Percentiles rank a stretch among this genome's conserved stretches.
phyloP scores from a whole-genome alignment of 1,139 yeast species.

The Blastobotrys illinoisensis region DNA sequence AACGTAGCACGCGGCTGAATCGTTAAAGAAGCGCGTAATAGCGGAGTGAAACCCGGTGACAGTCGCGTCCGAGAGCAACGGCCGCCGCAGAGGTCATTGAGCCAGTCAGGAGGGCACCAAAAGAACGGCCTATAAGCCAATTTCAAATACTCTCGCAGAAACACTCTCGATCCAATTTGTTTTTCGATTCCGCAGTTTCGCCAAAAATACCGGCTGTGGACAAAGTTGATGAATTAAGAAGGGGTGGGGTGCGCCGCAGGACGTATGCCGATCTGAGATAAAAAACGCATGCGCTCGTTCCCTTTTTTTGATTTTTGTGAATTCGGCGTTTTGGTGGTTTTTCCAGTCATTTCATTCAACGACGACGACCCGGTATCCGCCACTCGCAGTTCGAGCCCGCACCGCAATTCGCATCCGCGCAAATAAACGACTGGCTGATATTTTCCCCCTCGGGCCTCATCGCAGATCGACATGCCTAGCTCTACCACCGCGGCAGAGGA shows the following conservation, averaged over 20 bases:
- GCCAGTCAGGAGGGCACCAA: no score
- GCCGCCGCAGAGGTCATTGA: not conserved
- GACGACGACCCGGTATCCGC: not conserved
- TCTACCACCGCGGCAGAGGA: not conserved
- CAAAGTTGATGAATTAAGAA: not conserved
- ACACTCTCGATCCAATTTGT: no score
- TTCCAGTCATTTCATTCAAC: not conserved
- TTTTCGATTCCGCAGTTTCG: no score
- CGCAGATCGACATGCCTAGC: not conserved
- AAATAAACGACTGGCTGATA: not conserved
- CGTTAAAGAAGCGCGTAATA: not conserved
- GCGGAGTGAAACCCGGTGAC: not conserved
- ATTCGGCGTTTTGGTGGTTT: not conserved
- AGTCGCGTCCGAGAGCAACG: not conserved
- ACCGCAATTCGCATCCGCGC: not conserved
- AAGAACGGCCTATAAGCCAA: no score
- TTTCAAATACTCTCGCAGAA: no score
- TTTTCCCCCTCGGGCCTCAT: not conserved
- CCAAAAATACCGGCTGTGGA: no score
- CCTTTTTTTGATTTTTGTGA: not conserved
- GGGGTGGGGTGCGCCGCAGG: slow-evolving; percentile 1
- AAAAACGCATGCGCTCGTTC: not conserved
- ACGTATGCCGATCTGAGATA: not conserved
- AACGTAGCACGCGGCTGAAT: not conserved
- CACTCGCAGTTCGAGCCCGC: no score